phyloP scores from a whole-genome alignment of 352 stramenopile species.

The Phytophthora nicotianae region DNA sequence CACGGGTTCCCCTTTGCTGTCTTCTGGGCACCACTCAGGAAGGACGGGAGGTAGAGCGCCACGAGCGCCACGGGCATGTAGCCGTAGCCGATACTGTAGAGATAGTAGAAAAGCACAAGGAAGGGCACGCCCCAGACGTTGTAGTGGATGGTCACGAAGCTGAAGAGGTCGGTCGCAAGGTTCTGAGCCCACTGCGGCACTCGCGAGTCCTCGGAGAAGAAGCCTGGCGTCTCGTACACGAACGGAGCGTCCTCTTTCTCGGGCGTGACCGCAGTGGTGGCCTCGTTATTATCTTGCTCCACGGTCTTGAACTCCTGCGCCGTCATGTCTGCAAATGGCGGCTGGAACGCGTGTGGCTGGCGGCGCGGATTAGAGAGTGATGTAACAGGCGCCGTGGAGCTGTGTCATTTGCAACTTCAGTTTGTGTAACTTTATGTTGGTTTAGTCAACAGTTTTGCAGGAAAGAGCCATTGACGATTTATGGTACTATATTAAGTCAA shows the following conservation, averaged over 20 bases:
- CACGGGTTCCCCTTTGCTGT: constrained; percentile 59
- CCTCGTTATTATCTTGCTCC: constrained; percentile 14
- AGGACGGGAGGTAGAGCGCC: constrained; percentile 67
- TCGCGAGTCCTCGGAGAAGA: constrained; percentile 45
- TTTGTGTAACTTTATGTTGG: constrained; percentile 5
- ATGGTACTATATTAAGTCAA: background rate
- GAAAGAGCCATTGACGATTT: background rate
- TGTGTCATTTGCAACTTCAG: constrained; percentile 10
- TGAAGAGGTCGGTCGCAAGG: constrained; percentile 48
- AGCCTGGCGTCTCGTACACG: constrained; percentile 50
- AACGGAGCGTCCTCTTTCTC: constrained; percentile 32
- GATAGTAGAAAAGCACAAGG: constrained; percentile 63
- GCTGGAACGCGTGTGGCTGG: constrained; percentile 6
- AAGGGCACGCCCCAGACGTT: constrained; percentile 66
- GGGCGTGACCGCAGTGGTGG: background rate
- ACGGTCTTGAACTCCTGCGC: constrained; percentile 29
- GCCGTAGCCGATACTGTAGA: constrained; percentile 61
- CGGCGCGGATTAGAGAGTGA: constrained; percentile 9
- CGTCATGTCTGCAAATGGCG: constrained; percentile 26
- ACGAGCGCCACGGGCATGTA: constrained; percentile 59
- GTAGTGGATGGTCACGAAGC: constrained; percentile 79
- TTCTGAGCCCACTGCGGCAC: constrained; percentile 54
- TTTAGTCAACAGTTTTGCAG: constrained; percentile 11
- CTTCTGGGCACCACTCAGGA: constrained; percentile 58
- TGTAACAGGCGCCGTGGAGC: background rate